A percentile compares a stretch with the other conserved stretches of the same genome.
phyloP scores from a whole-genome alignment of 805 yeast genomes.

The Grigorovia humatica region DNA sequence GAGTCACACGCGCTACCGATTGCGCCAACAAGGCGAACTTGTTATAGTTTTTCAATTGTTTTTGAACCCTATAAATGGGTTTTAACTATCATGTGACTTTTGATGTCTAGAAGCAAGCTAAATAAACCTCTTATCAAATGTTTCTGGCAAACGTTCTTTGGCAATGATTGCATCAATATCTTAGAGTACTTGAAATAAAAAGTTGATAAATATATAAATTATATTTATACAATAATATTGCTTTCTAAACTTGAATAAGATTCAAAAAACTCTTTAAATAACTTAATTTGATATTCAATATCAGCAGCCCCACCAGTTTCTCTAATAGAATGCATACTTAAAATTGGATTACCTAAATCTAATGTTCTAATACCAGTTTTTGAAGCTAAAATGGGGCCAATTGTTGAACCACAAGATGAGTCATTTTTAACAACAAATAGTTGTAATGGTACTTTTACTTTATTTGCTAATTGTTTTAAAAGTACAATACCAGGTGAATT shows the following conservation, averaged over 20 bases:
- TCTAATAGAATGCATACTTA: conserved; percentile 88
- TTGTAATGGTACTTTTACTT: conserved; percentile 71
- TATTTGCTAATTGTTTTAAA: conserved; percentile 58
- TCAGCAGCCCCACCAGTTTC: conserved; percentile 84
- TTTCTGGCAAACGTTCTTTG: background rate
- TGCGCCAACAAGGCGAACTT: conserved; percentile 26
- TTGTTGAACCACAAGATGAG: conserved; percentile 92
- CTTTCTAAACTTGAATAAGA: conserved; percentile 34
- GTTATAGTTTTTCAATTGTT: background rate
- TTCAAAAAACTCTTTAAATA: conserved; percentile 56
- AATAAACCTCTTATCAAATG: too few relatives aligned
- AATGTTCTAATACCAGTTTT: conserved; percentile 78
- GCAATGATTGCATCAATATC: background rate
- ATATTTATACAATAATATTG: conserved; percentile 29
- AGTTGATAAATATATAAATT: background rate
- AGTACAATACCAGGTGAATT: conserved; percentile 83
- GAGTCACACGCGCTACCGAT: conserved; percentile 30
- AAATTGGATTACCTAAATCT: conserved; percentile 85
- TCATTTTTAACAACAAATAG: conserved; percentile 88
- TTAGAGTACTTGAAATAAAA: background rate
- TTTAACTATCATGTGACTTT: too few relatives aligned
- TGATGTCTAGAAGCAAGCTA: too few relatives aligned
- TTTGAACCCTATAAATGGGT: too few relatives aligned
- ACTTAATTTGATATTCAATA: conserved; percentile 46
- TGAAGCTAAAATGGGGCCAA: conserved; percentile 87